Percentiles rank a stretch among this genome's conserved stretches.
Conservation (phyloP, 2,329 filamentous ascomycete species). For the Teratosphaeria pseudoeucalypti region DNA sequence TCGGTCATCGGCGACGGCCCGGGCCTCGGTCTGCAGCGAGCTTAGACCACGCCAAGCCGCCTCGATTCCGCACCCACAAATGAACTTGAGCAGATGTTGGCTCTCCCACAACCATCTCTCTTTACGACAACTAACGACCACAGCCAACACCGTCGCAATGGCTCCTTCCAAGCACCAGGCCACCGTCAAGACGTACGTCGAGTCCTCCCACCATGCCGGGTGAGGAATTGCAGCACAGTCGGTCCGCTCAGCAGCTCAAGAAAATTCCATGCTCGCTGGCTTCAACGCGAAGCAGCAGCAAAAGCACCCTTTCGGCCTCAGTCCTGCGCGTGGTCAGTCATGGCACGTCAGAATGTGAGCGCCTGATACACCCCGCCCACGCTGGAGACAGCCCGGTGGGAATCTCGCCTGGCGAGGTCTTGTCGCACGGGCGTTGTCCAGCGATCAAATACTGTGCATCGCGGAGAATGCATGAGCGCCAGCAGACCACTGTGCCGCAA, state of each 20-base stretch:
- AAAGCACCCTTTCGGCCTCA: slow-evolving; percentile 19
- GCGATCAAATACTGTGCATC: slow-evolving; percentile 55
- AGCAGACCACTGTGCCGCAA: slow-evolving; percentile 82
- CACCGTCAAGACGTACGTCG: slow-evolving; percentile 48
- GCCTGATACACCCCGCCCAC: slow-evolving; percentile 6
- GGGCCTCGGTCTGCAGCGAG: not conserved
- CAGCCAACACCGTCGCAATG: slow-evolving; percentile 41
- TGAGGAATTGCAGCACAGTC: slow-evolving; percentile 61
- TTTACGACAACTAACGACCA: slow-evolving; percentile 24
- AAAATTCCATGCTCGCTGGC: slow-evolving; percentile 28
- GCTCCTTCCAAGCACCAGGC: slow-evolving; percentile 31
- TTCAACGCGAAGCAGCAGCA: slow-evolving; percentile 7
- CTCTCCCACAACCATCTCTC: slow-evolving; percentile 12
- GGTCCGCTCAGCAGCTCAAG: slow-evolving; percentile 68
- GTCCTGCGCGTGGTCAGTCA: slow-evolving; percentile 26
- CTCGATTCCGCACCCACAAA: slow-evolving; percentile 1
- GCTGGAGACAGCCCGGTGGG: slow-evolving; percentile 15
- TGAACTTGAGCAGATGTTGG: not conserved
- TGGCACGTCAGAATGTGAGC: slow-evolving; percentile 28
- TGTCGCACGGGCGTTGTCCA: slow-evolving; percentile 43
- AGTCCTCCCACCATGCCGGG: slow-evolving; percentile 13
- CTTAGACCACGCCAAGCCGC: slow-evolving; percentile 2
- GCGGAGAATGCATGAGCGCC: slow-evolving; percentile 39
- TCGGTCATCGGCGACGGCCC: not conserved
- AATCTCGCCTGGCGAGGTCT: slow-evolving; percentile 23